Conservation (phyloP, 176 grass and related monocot genomes). For the Thalia dealbata region DNA sequence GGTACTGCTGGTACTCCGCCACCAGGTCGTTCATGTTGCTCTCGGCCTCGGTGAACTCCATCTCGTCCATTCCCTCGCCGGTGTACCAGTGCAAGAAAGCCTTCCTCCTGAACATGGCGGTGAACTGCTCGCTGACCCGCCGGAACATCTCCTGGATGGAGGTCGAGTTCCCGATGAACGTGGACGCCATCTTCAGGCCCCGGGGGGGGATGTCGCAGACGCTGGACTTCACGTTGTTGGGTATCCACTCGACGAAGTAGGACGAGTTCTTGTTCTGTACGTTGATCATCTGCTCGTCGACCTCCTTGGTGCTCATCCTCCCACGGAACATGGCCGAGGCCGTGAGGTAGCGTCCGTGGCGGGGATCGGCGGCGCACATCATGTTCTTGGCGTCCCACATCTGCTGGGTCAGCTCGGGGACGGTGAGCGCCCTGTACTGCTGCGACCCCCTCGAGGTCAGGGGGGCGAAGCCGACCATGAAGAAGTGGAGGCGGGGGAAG, state of each 20-base stretch:
- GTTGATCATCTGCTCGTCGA: conserved; percentile 21
- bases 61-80: conserved; percentile 90
- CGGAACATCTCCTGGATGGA: conserved; percentile 21
- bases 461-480: conserved; percentile 5
- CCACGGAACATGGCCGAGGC: conserved; percentile 21
- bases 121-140: conserved; percentile 90
- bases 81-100: conserved; percentile 99
- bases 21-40: conserved; percentile 17
- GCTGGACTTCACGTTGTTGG: conserved; percentile 13
- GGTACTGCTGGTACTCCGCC: conserved; percentile 16
- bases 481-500: conserved; percentile 11
- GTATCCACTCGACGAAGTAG: conserved; percentile 21
- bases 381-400: conserved; percentile 26
- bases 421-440: conserved; percentile 9
- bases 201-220: conserved; percentile 10
- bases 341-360: conserved; percentile 15
- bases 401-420: conserved; percentile 17
- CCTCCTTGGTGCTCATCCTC: conserved; percentile 22
- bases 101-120: conserved; percentile 97
- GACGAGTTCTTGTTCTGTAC: conserved; percentile 21
- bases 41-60: conserved; percentile 36
- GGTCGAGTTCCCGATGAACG: conserved; percentile 14
- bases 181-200: conserved; percentile 15
- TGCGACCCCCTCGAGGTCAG: conserved; percentile 13
- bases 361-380: conserved; percentile 20